Percentiles rank a stretch among this genome's conserved stretches.
These are phyloP conservation scores for Daldinia childiae DNA, from an alignment of 495 filamentous ascomycete species.

Conservation along the genomic window DNA sequence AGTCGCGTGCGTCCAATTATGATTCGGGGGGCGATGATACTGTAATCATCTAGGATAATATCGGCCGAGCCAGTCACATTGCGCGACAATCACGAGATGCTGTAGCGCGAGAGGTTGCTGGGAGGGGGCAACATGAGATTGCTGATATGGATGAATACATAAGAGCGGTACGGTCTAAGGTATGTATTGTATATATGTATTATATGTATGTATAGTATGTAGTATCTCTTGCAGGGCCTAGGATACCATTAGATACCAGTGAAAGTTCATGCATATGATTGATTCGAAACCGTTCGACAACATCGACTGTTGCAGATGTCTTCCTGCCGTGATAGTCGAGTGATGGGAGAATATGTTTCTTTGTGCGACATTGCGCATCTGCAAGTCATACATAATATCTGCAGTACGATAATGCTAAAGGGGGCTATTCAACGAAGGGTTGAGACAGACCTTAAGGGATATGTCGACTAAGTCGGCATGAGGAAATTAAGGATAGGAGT, in stretches of 20 bases:
- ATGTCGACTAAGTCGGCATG: background rate
- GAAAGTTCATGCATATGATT: conserved; percentile 17
- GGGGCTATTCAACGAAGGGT: background rate
- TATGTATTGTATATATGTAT: background rate
- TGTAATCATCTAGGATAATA: conserved; percentile 42
- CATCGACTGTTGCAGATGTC: conserved; percentile 10
- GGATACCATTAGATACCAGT: background rate
- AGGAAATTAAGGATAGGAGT: background rate
- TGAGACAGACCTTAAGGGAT: background rate
- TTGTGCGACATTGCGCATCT: conserved; percentile 29
- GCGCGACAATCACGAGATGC: conserved; percentile 37
- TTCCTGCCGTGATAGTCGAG: conserved; percentile 35
- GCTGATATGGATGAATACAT: conserved; percentile 28
- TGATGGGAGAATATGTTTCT: conserved; percentile 26
- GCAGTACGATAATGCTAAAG: conserved; percentile 33
- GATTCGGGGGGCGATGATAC: conserved; percentile 35
- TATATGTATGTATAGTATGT: background rate
- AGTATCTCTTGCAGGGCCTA: conserved; percentile 4
- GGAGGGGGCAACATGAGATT: conserved; percentile 30
- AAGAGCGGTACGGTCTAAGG: conserved; percentile 1
- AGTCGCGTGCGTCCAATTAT: conserved; percentile 36
- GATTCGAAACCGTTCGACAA: conserved; percentile 29
- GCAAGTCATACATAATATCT: conserved; percentile 41
- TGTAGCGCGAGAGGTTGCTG: conserved; percentile 19
- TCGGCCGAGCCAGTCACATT: conserved; percentile 42